A percentile compares a stretch with the other conserved stretches of the same genome.
phyloP scores from a whole-genome alignment of 2,329 filamentous ascomycete genomes.

The Exophiala sp. region DNA sequence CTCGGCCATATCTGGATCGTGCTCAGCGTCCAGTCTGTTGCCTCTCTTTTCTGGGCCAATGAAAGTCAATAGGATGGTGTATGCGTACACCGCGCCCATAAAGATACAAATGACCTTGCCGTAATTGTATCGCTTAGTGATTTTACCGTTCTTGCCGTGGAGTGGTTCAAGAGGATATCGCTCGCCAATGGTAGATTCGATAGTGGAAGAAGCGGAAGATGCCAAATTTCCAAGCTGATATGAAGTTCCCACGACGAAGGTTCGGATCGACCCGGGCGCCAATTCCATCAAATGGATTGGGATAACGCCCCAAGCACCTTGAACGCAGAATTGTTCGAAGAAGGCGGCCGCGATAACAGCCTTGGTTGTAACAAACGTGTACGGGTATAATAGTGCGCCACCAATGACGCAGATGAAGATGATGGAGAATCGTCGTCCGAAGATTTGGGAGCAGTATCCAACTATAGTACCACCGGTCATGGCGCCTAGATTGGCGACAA shows the following conservation, averaged over 20 bases:
- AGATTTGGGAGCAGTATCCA: conserved; percentile 65
- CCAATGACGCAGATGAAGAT: conserved; percentile 62
- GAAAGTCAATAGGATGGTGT: conserved; percentile 52
- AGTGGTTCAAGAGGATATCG: conserved; percentile 63
- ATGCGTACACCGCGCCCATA: conserved; percentile 75
- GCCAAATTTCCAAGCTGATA: conserved; percentile 65
- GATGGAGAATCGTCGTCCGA: conserved; percentile 67
- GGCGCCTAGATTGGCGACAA: conserved; percentile 69
- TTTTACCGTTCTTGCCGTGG: conserved; percentile 42
- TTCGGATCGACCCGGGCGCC: conserved; percentile 57
- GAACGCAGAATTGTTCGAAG: conserved; percentile 77
- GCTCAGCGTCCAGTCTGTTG: conserved; percentile 45
- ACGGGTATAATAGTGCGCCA: conserved; percentile 77
- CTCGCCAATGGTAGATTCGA: conserved; percentile 72
- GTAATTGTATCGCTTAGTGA: conserved; percentile 61
- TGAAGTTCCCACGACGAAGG: conserved; percentile 60
- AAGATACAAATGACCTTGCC: conserved; percentile 87
- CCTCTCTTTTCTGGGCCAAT: conserved; percentile 49
- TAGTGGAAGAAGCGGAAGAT: conserved; percentile 64
- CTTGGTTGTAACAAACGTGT: conserved; percentile 64
- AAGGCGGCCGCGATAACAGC: conserved; percentile 75
- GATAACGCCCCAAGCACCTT: conserved; percentile 74
- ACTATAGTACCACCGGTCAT: conserved; percentile 64
- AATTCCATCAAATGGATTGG: conserved; percentile 67
- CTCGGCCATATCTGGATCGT: conserved; percentile 46